Evolutionary conservation across 177 flowering plant species (phyloP).

Genomic region (Vitis hybrid): DNA sequence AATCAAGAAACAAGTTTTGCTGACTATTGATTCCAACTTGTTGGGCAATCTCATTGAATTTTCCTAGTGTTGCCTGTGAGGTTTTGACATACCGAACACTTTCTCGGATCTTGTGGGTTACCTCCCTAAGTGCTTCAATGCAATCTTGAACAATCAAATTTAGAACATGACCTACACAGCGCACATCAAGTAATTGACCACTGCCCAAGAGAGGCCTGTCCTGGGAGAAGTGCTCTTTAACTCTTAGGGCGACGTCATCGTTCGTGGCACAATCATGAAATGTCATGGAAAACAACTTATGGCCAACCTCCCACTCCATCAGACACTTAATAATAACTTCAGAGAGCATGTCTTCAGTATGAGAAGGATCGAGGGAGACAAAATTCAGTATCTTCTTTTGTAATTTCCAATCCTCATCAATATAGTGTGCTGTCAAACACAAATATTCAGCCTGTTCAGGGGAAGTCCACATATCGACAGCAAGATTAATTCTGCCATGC

Average conservation of each 20-base stretch:
- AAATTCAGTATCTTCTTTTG: conserved; percentile 70
- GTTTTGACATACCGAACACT: conserved; percentile 58
- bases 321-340: conserved; percentile 60
- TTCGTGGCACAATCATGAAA: conserved; percentile 49
- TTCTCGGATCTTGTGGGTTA: conserved; percentile 60
- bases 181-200: conserved; percentile 59
- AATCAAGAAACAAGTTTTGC: conserved; percentile 57
- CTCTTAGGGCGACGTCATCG: conserved; percentile 46
- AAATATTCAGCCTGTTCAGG: conserved; percentile 43
- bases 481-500: conserved; percentile 58
- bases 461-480: conserved; percentile 63
- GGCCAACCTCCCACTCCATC: conserved; percentile 70
- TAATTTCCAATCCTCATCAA: conserved; percentile 66
- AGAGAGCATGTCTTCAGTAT: conserved; percentile 59
- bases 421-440: conserved; percentile 63
- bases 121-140: conserved; percentile 46
- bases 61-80: conserved; percentile 51
- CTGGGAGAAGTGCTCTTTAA: conserved; percentile 56
- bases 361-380: conserved; percentile 48
- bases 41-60: conserved; percentile 56
- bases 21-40: conserved; percentile 40
- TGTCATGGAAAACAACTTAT: conserved; percentile 68
- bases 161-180: conserved; percentile 53
- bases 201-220: conserved; percentile 44
- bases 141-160: conserved; percentile 58